Evolutionary conservation across 352 stramenopile genomes (phyloP), one percentile per base, ranked within the genome.

Genomic region (Phytophthora pseudosyringae): DNA sequence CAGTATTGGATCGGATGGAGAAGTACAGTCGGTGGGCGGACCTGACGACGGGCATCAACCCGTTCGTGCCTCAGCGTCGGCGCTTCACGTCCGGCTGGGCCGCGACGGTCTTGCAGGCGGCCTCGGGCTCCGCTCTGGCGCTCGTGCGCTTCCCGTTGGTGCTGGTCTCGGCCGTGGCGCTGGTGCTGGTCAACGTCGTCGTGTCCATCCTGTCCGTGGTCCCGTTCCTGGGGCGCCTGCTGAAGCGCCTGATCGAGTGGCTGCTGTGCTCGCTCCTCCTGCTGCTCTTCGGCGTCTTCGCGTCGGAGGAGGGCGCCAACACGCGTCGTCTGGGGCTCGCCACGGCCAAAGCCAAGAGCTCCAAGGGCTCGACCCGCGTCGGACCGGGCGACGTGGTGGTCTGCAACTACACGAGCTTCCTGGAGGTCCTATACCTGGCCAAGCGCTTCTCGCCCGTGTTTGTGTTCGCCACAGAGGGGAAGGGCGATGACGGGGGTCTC

Each of bases 1-100:
- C 18, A 21, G 6, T n/a, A 52, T n/a, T n/a, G n/a, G 10, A 57
- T 9, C 16, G 21, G 26, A 95, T 95, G 87, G 87, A 95, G 69
- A 95, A 95, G 70, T 95, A 89, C 75, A 92, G 73, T 52, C 81
- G 87, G 35, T 95, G 87, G 87, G 80, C 84, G 64, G 87, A 95
- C 47, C 75, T 94, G 69, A 88, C 80, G 58, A 95, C 87, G 59
- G 87, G 87, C 28, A 89, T 93, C 61, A 95, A 95, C 69, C 87
- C 87, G 62, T 95, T 95, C 73, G 87, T 95, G 59, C 85, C 85
- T 51, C 80, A 89, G 68, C 78, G 84, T 62, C 77, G 82, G 68
- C 80, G 77, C 3, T 73, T 90, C 26, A 75, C 75, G 33, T 73
- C 61, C 48, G 80, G 69, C 25, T 64, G 83, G 31, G 55, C 63